Percentiles rank a stretch among this genome's conserved stretches.
Evolutionary conservation across 2,329 filamentous ascomycete genomes (phyloP).

Genomic region (Ceratocystis huliohia): DNA sequence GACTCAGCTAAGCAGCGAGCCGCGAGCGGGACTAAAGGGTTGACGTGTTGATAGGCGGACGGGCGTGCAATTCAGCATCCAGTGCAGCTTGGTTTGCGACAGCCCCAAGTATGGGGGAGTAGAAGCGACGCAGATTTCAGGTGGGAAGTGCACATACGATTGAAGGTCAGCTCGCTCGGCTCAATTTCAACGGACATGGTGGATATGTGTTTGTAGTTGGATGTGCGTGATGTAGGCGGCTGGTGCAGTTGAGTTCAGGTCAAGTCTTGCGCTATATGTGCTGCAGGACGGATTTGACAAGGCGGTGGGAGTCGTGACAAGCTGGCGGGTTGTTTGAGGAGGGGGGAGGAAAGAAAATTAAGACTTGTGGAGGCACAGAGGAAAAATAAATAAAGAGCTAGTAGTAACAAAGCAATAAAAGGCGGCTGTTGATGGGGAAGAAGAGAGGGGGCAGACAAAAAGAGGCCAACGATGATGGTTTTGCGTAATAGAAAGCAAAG

Average conservation of each 20-base stretch:
- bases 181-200: slow-evolving; percentile 92
- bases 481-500: neutral
- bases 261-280: neutral
- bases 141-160: slow-evolving; percentile 50
- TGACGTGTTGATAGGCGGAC: neutral
- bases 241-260: slow-evolving; percentile 5
- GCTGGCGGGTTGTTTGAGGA: neutral
- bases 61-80: neutral
- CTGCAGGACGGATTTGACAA: neutral
- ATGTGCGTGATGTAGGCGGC: slow-evolving; percentile 9
- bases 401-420: neutral
- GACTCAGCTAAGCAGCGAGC: neutral
- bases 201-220: slow-evolving; percentile 22
- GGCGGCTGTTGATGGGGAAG: slow-evolving; percentile 17
- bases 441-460: slow-evolving; percentile 14
- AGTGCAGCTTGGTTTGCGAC: neutral
- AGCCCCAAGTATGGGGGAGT: slow-evolving; percentile 4
- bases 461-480: slow-evolving; percentile 13
- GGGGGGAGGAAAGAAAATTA: neutral
- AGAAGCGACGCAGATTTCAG: slow-evolving; percentile 5
- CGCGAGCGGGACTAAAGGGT: neutral
- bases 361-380: neutral
- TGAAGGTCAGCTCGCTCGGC: slow-evolving; percentile 83
- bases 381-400: slow-evolving; percentile 15
- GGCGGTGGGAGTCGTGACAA: slow-evolving; percentile 6